Evolutionary conservation across 208 protist species (phyloP).

Genomic region (Leishmania guyanensis): DNA sequence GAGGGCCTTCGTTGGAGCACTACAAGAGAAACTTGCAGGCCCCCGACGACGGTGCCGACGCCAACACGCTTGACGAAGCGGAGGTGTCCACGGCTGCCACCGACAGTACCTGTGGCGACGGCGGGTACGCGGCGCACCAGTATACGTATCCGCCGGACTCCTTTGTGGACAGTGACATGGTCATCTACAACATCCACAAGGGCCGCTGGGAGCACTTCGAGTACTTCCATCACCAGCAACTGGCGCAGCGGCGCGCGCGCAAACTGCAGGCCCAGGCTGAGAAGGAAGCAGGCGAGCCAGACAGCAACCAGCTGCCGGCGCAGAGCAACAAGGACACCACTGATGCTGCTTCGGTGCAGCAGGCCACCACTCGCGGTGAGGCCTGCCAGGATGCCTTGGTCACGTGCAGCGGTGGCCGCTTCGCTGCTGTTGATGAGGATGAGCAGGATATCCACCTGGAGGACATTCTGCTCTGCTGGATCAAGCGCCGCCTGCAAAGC

Average conservation of each 20-base stretch:
- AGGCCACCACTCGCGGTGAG: neutral
- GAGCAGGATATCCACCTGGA: constrained; percentile 41
- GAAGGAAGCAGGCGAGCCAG: neutral
- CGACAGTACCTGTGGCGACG: neutral
- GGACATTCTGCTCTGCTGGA: constrained; percentile 56
- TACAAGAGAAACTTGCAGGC: constrained; percentile 27
- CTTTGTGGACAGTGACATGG: constrained; percentile 63
- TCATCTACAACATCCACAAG: constrained; percentile 45
- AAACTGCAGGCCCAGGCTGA: neutral
- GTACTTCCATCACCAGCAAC: constrained; percentile 33
- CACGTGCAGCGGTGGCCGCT: neutral
- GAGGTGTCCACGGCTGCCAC: constrained; percentile 1
- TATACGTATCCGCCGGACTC: constrained; percentile 38
- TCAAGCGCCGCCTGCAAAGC: constrained; percentile 47
- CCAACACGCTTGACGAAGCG: constrained; percentile 2
- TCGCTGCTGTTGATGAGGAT: constrained; percentile 2
- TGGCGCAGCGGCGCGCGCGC: constrained; percentile 19
- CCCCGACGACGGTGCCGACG: constrained; percentile 10
- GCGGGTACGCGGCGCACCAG: constrained; percentile 27
- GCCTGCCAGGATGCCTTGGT: neutral
- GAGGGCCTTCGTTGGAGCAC: constrained; percentile 35
- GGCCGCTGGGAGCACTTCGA: constrained; percentile 50
- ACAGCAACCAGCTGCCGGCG: neutral
- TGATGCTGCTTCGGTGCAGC: neutral
- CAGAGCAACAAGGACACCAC: neutral